A percentile compares a stretch with the other conserved stretches of the same genome.
Evolutionary conservation across 345 rosid species (phyloP).

Genomic region (Brassica juncea): DNA sequence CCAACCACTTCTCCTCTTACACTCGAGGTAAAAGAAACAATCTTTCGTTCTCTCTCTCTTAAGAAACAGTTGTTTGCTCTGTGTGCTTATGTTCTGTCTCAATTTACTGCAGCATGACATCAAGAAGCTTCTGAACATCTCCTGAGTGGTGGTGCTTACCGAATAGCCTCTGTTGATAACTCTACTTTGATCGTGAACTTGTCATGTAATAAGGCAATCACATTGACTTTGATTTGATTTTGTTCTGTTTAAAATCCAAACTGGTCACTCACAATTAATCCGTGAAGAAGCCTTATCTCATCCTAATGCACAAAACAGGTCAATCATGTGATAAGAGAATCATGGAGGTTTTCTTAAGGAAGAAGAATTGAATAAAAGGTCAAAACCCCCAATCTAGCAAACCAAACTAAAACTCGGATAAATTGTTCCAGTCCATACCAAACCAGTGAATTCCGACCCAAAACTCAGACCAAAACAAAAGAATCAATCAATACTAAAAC

Average conservation of each 20-base stretch:
- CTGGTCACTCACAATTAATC: neutral
- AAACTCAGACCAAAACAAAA: neutral
- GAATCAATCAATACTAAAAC: neutral
- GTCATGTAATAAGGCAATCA: constrained; percentile 13
- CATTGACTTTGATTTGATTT: neutral
- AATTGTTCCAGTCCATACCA: neutral
- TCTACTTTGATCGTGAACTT: constrained; percentile 14
- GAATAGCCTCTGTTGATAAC: constrained; percentile 1
- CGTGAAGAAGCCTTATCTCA: neutral
- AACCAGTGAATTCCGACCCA: neutral
- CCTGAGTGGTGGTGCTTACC: constrained; percentile 3
- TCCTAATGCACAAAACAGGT: neutral
- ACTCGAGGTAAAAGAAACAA: constrained; percentile 56
- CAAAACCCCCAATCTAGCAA: neutral
- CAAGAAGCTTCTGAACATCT: constrained; percentile 52
- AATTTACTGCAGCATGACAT: constrained; percentile 56
- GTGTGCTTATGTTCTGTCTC: constrained; percentile 6
- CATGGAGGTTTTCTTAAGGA: neutral
- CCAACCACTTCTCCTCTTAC: constrained; percentile 85
- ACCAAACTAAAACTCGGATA: neutral
- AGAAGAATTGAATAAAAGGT: neutral
- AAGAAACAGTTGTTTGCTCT: neutral
- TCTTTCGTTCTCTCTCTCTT: neutral
- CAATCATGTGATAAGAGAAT: neutral
- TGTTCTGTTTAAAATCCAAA: neutral